Evolutionary conservation across 2,329 filamentous ascomycete genomes (phyloP).

Genomic region (Epichloe bromicola): DNA sequence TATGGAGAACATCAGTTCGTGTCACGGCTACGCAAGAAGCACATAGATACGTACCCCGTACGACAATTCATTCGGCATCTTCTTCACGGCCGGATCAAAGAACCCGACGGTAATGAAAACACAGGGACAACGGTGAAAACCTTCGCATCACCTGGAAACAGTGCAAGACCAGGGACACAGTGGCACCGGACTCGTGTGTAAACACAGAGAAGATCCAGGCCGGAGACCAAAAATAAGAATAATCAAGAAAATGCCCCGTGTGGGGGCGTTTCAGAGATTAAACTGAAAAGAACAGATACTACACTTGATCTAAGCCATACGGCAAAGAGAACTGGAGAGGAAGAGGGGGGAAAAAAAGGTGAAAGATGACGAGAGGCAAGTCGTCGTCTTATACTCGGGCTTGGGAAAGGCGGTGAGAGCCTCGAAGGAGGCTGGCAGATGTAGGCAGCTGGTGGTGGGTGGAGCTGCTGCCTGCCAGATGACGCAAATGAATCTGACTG

Average conservation of each 20-base stretch:
- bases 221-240: conserved; percentile 47
- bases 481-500: too few relatives aligned
- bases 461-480: too few relatives aligned
- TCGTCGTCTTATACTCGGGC: background rate
- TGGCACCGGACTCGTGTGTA: conserved; percentile 22
- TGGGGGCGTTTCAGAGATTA: conserved; percentile 82
- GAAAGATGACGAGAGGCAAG: background rate
- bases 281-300: conserved; percentile 96
- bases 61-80: conserved; percentile 15
- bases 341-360: conserved; percentile 11
- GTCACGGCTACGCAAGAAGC: too few relatives aligned
- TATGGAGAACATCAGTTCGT: too few relatives aligned
- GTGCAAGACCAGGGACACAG: conserved; percentile 30
- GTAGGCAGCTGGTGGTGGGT: too few relatives aligned
- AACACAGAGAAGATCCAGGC: conserved; percentile 22
- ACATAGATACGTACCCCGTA: too few relatives aligned
- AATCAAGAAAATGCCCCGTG: conserved; percentile 54
- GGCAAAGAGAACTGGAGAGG: conserved; percentile 29
- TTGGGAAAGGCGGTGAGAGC: background rate
- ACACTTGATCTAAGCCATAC: conserved; percentile 79
- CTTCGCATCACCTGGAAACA: conserved; percentile 28
- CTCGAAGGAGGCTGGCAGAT: too few relatives aligned
- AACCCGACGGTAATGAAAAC: conserved; percentile 21
- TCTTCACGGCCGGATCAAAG: conserved; percentile 1
- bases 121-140: conserved; percentile 11